phyloP scores from a whole-genome alignment of 805 yeast genomes.

The Myxozyma lipomycoides region DNA sequence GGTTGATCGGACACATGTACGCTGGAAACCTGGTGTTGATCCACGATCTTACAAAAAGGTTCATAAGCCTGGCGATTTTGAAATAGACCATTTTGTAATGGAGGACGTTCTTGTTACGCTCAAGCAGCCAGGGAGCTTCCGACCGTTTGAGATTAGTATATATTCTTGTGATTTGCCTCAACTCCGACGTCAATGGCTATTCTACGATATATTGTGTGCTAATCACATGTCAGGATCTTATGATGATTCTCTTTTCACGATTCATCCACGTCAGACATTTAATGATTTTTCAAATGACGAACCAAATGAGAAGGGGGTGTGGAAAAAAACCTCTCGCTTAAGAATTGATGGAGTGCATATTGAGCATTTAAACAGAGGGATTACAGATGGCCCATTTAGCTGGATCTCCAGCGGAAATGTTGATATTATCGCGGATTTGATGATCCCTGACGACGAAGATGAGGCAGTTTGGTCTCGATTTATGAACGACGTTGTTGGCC shows the following conservation, averaged over 20 bases:
- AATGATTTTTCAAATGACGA: slow-evolving; percentile 43
- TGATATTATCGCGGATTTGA: slow-evolving; percentile 87
- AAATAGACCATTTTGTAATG: slow-evolving; percentile 74
- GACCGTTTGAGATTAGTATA: slow-evolving; percentile 84
- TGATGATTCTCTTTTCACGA: slow-evolving; percentile 88
- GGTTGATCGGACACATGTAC: slow-evolving; percentile 83
- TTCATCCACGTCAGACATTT: slow-evolving; percentile 69
- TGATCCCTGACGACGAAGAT: slow-evolving; percentile 65
- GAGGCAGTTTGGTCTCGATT: slow-evolving; percentile 43
- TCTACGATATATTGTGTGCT: slow-evolving; percentile 81
- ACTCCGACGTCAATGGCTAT: slow-evolving; percentile 88
- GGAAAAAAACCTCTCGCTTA: slow-evolving; percentile 67
- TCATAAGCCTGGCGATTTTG: slow-evolving; percentile 85
- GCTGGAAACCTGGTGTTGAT: slow-evolving; percentile 76
- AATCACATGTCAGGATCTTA: slow-evolving; percentile 83
- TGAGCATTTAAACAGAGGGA: slow-evolving; percentile 85
- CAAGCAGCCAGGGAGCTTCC: slow-evolving; percentile 72
- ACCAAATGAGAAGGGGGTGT: slow-evolving; percentile 34
- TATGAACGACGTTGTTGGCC: slow-evolving; percentile 40
- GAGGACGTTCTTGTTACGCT: slow-evolving; percentile 81
- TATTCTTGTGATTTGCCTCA: slow-evolving; percentile 77
- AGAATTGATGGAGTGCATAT: slow-evolving; percentile 80
- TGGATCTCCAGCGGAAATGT: slow-evolving; percentile 94
- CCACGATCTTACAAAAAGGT: slow-evolving; percentile 75
- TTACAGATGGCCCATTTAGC: slow-evolving; percentile 85